A percentile compares a stretch with the other conserved stretches of the same genome.
Conservation (phyloP, 352 stramenopile species). For the Phytophthora syringae region DNA sequence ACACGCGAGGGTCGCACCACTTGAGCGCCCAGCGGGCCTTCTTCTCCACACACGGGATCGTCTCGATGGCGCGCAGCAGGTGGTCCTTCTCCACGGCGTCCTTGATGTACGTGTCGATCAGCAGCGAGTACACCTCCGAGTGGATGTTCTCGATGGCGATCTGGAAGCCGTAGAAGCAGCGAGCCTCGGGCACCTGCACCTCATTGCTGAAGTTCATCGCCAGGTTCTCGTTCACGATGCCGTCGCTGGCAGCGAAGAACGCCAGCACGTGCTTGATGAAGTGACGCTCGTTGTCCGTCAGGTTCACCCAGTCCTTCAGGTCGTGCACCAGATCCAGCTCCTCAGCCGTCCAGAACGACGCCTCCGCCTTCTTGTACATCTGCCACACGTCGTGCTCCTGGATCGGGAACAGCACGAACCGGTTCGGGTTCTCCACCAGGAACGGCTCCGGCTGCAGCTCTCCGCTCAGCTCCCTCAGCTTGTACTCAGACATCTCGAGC, state of each 20-base stretch:
- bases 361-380: slow-evolving; percentile 99
- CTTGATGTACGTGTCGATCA: slow-evolving; percentile 99
- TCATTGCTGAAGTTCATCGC: slow-evolving; percentile 99
- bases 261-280: slow-evolving; percentile 98
- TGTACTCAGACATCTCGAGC: slow-evolving; percentile 84
- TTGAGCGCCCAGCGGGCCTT: slow-evolving; percentile 98
- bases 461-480: slow-evolving; percentile 86
- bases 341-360: slow-evolving; percentile 99
- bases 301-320: slow-evolving; percentile 94
- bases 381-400: slow-evolving; percentile 97
- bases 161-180: slow-evolving; percentile 99
- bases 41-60: slow-evolving; percentile 96
- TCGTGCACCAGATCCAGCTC: slow-evolving; percentile 98
- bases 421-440: slow-evolving; percentile 94
- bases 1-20: slow-evolving; percentile 94
- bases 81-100: slow-evolving; percentile 93
- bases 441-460: slow-evolving; percentile 92
- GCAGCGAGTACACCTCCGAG: slow-evolving; percentile 98
- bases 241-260: slow-evolving; percentile 99
- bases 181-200: slow-evolving; percentile 96
- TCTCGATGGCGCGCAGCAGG: slow-evolving; percentile 97
- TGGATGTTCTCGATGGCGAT: slow-evolving; percentile 99
- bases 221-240: slow-evolving; percentile 99
- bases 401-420: slow-evolving; percentile 99
- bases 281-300: slow-evolving; percentile 96